phyloP scores from a whole-genome alignment of 495 filamentous ascomycete genomes.

The Neurospora sublineolata region DNA sequence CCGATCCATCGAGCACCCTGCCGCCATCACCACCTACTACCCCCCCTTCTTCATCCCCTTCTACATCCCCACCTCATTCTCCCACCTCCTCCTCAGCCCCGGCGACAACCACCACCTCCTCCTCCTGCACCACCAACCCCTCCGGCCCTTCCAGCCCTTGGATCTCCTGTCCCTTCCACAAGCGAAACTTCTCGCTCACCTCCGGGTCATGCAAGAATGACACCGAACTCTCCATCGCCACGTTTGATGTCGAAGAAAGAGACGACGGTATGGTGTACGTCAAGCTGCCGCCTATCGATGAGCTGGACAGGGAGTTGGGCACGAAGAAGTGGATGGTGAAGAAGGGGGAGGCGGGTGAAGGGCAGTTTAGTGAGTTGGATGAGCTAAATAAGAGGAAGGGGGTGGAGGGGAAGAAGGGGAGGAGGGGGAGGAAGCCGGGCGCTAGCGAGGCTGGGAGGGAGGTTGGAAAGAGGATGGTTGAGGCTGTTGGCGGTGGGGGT shows the following conservation, averaged over 20 bases:
- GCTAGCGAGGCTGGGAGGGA: conserved; percentile 29
- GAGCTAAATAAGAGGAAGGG: conserved; percentile 32
- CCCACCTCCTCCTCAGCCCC: conserved; percentile 21
- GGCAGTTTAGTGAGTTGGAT: conserved; percentile 60
- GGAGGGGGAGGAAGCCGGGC: conserved; percentile 24
- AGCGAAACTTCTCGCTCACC: conserved; percentile 76
- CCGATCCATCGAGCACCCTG: conserved; percentile 36
- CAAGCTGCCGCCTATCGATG: conserved; percentile 73
- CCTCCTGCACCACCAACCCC: conserved; percentile 27
- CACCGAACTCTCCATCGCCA: conserved; percentile 66
- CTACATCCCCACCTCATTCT: conserved; percentile 30
- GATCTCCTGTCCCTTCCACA: conserved; percentile 87
- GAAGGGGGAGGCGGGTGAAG: conserved; percentile 50
- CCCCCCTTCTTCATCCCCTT: background rate
- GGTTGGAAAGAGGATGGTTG: conserved; percentile 28
- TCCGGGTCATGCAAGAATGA: conserved; percentile 72
- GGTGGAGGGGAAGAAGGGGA: conserved; percentile 21
- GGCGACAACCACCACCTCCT: conserved; percentile 23
- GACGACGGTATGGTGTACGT: conserved; percentile 76
- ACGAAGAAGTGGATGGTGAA: conserved; percentile 76
- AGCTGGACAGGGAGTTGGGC: conserved; percentile 72
- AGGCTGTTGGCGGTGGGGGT: conserved; percentile 27
- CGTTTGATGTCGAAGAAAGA: conserved; percentile 70
- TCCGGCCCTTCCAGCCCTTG: conserved; percentile 48
- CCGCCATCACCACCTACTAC: conserved; percentile 8